Conservation (phyloP, 352 stramenopile species). For the Phytophthora cryptogea region DNA sequence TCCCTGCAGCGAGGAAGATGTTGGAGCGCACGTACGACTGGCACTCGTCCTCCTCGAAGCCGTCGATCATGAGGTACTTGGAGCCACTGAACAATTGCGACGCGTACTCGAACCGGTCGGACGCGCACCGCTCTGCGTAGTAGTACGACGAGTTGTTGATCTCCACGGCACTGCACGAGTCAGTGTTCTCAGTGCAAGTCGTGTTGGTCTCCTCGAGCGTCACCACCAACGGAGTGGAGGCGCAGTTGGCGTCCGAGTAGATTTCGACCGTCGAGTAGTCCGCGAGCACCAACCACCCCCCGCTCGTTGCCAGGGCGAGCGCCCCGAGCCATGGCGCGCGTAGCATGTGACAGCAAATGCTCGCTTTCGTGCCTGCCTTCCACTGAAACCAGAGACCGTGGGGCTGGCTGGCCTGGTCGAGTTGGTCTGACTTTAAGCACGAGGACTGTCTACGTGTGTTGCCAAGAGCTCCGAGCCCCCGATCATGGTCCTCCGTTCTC, state of each 20-base stretch:
- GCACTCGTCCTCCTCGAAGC: conserved; percentile 28
- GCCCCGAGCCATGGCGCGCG: conserved; percentile 33
- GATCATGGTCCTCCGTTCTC: conserved; percentile 34
- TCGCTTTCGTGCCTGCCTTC: conserved; percentile 23
- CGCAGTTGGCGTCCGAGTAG: conserved; percentile 40
- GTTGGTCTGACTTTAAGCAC: conserved; percentile 23
- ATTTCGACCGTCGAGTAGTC: conserved; percentile 41
- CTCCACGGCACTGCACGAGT: conserved; percentile 33
- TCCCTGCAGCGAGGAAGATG: conserved; percentile 39
- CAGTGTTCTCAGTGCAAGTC: conserved; percentile 17
- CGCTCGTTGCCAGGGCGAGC: conserved; percentile 25
- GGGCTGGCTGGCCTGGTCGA: conserved; percentile 12
- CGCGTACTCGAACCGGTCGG: conserved; percentile 37
- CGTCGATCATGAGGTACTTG: conserved; percentile 49
- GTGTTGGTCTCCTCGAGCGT: conserved; percentile 29
- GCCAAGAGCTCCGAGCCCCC: conserved; percentile 1
- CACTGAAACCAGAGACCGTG: conserved; percentile 31
- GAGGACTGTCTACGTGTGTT: conserved; percentile 29
- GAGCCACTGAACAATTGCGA: conserved; percentile 37
- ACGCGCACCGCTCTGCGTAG: conserved; percentile 36
- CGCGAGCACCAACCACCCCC: conserved; percentile 15
- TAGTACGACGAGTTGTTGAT: conserved; percentile 46
- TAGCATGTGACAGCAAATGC: conserved; percentile 19
- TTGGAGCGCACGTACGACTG: conserved; percentile 33
- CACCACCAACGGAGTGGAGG: conserved; percentile 37